Evolutionary conservation across 2,329 filamentous ascomycete genomes (phyloP), one percentile per base, ranked within the genome.

Genomic region (Aspergillus sp.): DNA sequence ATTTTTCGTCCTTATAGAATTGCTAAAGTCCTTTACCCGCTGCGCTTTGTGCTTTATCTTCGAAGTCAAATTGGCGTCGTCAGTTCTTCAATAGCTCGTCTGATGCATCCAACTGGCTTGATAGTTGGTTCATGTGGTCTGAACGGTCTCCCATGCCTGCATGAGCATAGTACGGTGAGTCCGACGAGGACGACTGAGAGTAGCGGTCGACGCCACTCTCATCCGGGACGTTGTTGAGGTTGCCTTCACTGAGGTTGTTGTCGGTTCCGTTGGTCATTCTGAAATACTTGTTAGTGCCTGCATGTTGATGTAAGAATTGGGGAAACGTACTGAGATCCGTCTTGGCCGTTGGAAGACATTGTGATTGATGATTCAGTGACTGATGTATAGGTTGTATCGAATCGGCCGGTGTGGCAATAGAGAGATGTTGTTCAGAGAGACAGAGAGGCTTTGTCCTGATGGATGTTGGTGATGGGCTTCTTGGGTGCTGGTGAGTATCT

Each of bases 91-190:
- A 23, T 25, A 74, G 68, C 46, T 71, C 63, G 34, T 76, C 71
- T 59, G 72, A 62, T 22, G 68, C 70, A 49, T 70, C 65, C 49
- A 76, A 63, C 60, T 76, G 72, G 50, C 57, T 72, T 38, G 71
- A 69, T 17, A 76, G 66, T n/a, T 70, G 65, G n/a, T 56, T 66
- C 43, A 69, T 60, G 49, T 76, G 74, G 28, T 69, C 66, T 11
- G 71, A 68, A 51, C 74, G 72, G 13, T 74, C 71, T 48, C 59
- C 61, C 62, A 75, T 73, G n/a, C 71, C 68, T 45, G 70, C 72
- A 6, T 67, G 66, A 23, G 69, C 71, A 63, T 72, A 76, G 62
- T 76, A 76, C 34, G 74, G 72, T 11, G 67, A 70, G 17, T 76
- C 73, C 6, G 70, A 64, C 7, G 71, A 67, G 11, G 69, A 64